Conservation (phyloP, 768 basidiomycete genomes). For the Auriscalpium vulgare region DNA sequence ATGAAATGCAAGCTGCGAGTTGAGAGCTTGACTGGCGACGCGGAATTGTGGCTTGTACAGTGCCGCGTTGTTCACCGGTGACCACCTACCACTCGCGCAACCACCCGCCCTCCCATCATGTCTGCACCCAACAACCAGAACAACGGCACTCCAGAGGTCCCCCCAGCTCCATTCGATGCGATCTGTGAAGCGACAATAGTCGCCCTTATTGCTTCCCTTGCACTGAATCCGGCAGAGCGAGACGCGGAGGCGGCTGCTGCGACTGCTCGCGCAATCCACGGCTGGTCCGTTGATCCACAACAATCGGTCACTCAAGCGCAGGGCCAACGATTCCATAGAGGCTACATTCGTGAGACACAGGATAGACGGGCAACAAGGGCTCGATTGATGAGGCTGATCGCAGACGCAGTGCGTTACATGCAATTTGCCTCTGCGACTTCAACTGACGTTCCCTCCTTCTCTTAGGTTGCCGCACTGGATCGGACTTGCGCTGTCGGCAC, state of each 20-base stretch:
- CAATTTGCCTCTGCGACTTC: background rate
- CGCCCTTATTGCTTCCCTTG: too few relatives aligned
- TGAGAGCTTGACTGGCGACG: too few relatives aligned
- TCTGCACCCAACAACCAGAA: too few relatives aligned
- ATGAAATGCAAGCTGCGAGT: too few relatives aligned
- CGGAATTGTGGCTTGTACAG: too few relatives aligned
- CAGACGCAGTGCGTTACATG: background rate
- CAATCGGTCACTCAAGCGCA: background rate
- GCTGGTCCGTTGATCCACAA: background rate
- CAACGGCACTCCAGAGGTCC: too few relatives aligned
- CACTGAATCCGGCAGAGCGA: too few relatives aligned
- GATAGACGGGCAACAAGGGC: background rate
- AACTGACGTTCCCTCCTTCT: background rate
- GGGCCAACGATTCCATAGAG: background rate
- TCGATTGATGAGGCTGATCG: background rate
- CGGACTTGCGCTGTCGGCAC: background rate
- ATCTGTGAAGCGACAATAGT: too few relatives aligned
- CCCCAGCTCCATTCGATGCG: too few relatives aligned
- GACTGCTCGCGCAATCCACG: background rate
- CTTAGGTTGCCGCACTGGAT: background rate
- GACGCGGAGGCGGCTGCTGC: background rate
- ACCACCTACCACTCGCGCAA: too few relatives aligned
- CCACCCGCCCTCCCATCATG: too few relatives aligned
- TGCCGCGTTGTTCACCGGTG: too few relatives aligned
- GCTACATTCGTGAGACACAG: background rate